Base-by-base conservation (phyloP, 176 grass and related monocot species). In the Puccinellia tenuiflora region DNA sequence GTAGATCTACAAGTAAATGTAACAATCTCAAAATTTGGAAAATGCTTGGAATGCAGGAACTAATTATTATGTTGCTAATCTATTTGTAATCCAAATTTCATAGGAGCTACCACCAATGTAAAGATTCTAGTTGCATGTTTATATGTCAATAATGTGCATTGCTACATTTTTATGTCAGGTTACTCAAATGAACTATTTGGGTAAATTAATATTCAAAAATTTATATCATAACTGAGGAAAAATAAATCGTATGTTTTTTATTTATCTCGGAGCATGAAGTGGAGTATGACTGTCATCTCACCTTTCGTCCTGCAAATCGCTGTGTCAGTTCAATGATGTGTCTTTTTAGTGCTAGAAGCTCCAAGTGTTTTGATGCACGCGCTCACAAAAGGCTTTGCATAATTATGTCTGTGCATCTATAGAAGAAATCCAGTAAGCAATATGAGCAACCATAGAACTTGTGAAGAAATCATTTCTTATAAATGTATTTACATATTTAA, bases 351-450 rank as follows among this genome's bases (percentile, higher is more conserved):
- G 84, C 88, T 79, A 86, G 51, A 90, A 86, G 59, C n/a, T 99
- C 92, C 81, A 73, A 99, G 91, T 79, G 96, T 99, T 83, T 93
- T 93, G 30, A 93, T 99, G 81, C 97, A 99, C 6, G 93, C 97
- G 56, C 97, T 98, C 78, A 98, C 94, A 62, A 96, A 96, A 69
- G 91, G 94, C 74, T 91, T 96, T 43, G 94, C 94, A 85, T 96
- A 96, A 66, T 94, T 90, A 43, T 94, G 92, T 51, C 90, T 94
- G 77, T 94, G 92, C 92, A 94, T 48, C 92, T 94, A 83, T 70
- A 83, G 7, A 59, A 76, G 50, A 69, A 83, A 88, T 51, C 20
- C 14, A 67, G 79, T 84, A 22, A 65, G 70, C 17, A 16, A 42
- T 30, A 48, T 30, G 51, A 79, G 35, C 3, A 61, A 59, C n/a